Evolutionary conservation across 179 eudicot species (phyloP).

Genomic region (Silene noctiflora): DNA sequence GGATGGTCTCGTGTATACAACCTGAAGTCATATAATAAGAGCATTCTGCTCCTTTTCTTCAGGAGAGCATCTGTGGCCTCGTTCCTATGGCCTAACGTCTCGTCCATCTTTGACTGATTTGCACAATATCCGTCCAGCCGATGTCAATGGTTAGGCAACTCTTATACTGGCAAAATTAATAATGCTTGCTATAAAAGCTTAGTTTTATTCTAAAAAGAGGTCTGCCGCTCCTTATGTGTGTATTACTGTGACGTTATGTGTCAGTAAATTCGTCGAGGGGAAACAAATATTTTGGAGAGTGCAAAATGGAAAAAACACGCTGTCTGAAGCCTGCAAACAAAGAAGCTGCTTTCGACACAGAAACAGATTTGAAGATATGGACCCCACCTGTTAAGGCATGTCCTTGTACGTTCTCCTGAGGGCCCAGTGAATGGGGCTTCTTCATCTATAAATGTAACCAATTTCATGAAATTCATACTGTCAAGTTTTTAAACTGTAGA

Average conservation of each 20-base stretch:
- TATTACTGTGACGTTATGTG: background rate
- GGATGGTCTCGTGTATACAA: background rate
- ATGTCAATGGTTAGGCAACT: constrained; percentile 41
- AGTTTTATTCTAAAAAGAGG: background rate
- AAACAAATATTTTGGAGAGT: constrained; percentile 57
- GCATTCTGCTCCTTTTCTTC: constrained; percentile 11
- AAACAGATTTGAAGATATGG: constrained; percentile 47
- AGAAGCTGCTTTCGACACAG: constrained; percentile 60
- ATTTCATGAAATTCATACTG: background rate
- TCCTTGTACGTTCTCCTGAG: background rate
- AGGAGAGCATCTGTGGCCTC: constrained; percentile 70
- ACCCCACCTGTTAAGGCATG: constrained; percentile 50
- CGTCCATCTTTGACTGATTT: constrained; percentile 48
- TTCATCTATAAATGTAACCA: background rate
- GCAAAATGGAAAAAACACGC: constrained; percentile 28
- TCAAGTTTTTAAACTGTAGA: background rate
- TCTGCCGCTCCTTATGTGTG: background rate
- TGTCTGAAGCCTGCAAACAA: constrained; percentile 50
- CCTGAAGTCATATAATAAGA: background rate
- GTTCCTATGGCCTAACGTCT: constrained; percentile 41
- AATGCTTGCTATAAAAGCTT: background rate
- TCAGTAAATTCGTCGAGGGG: constrained; percentile 63
- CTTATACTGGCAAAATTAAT: background rate
- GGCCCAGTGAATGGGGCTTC: background rate
- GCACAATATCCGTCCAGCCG: constrained; percentile 61